A percentile compares a stretch with the other conserved stretches of the same genome.
Conservation (phyloP, 2,329 filamentous ascomycete species). For the Alternaria brassicicola region DNA sequence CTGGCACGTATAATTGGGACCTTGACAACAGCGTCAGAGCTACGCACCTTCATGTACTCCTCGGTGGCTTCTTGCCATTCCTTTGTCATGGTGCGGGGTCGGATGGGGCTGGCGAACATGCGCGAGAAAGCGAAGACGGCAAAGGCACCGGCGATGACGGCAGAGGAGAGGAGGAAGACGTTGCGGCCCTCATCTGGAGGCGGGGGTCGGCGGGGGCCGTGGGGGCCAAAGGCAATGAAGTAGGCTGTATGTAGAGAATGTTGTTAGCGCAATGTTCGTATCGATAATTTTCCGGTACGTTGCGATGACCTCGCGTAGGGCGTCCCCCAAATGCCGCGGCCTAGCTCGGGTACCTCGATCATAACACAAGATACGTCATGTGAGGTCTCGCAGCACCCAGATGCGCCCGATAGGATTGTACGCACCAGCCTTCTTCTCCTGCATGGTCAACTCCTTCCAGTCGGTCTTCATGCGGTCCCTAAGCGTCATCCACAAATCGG, state of each 20-base stretch:
- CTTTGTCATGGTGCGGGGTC: slow-evolving; percentile 87
- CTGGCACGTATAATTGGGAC: slow-evolving; percentile 3
- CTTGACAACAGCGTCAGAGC: background rate
- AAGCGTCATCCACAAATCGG: slow-evolving; percentile 97
- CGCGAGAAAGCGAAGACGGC: slow-evolving; percentile 76
- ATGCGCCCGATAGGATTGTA: slow-evolving; percentile 43
- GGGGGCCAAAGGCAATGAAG: slow-evolving; percentile 97
- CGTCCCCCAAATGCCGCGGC: slow-evolving; percentile 22
- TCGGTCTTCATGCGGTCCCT: slow-evolving; percentile 98
- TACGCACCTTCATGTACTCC: slow-evolving; percentile 86
- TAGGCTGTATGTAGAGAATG: slow-evolving; percentile 71
- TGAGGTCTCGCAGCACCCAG: slow-evolving; percentile 22
- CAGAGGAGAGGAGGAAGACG: slow-evolving; percentile 73
- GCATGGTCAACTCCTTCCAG: slow-evolving; percentile 92
- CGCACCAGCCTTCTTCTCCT: slow-evolving; percentile 99
- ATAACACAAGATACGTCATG: slow-evolving; percentile 40
- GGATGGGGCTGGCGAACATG: slow-evolving; percentile 67
- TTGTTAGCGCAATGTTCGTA: slow-evolving; percentile 29
- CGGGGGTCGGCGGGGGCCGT: slow-evolving; percentile 83
- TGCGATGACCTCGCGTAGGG: slow-evolving; percentile 17
- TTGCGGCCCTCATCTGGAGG: slow-evolving; percentile 86
- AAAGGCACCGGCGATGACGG: slow-evolving; percentile 70
- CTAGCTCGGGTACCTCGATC: slow-evolving; percentile 27
- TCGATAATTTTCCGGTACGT: slow-evolving; percentile 16
- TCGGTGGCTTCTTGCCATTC: slow-evolving; percentile 97